Base-by-base conservation (phyloP, 1,139 yeast species). In the Pichia cactophila region DNA sequence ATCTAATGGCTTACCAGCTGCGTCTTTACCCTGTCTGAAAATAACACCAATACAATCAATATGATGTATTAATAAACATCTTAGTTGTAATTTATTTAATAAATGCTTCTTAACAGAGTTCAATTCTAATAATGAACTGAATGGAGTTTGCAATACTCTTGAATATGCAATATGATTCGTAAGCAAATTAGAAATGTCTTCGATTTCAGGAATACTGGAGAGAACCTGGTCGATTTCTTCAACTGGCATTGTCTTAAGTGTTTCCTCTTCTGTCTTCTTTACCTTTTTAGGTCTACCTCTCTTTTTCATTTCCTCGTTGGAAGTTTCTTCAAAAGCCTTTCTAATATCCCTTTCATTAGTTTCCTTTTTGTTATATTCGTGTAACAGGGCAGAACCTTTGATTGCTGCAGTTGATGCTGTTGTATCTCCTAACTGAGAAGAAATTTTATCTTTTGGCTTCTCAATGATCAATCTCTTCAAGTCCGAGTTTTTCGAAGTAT, bases 1-100 rank as follows among this genome's bases (percentile, higher is more conserved):
- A 57, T 90, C 97, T 56, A 92, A 72, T 5, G 88, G 88, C 65
- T 88, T 87, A 14, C 97, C 97, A 2, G 97, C 95, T 5, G 97
- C 97, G 67, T 92, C 97, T 65, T 88, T 90, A 46, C 97, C 97
- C 53, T 78, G 75, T 65, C 97, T 83, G 59, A 81, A 78, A 55
- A 92, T 89, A 11, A 86, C 83, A 14, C 97, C 97, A 50, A 90
- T 77, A 59, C 94, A 83, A 12, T 51, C 54, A 38, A 78, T 69
- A 47, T 70, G 65, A 50, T 73, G 70, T 50, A 75, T 71, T 26
- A 84, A 68, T 4, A 77, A 53, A 39, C 61, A 59, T 40, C 71
- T 66, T 28, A 76, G 58, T 48, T 69, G 70, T 40, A 59, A 50
- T 44, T 64, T 61, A 16, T 57, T 52, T 23, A 66, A 38, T 63